phyloP scores from a whole-genome alignment of 2,329 filamentous ascomycete species.

The Cylindrodendrum hubeiense region DNA sequence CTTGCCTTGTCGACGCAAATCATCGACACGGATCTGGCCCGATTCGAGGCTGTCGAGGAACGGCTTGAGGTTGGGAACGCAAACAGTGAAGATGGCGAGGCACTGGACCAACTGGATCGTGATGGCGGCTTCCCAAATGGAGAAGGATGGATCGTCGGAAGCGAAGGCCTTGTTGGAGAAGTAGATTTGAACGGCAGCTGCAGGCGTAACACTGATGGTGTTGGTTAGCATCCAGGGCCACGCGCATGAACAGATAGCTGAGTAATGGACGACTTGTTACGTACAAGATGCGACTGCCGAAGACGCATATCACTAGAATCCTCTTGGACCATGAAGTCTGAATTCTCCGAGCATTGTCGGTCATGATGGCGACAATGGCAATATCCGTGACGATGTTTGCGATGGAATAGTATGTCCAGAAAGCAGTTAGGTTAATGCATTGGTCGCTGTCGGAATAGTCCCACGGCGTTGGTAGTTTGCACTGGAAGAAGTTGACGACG shows the following conservation, averaged over 20 bases:
- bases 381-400: constrained; percentile 48
- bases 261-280: constrained; percentile 6
- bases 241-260: neutral
- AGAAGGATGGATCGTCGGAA: constrained; percentile 39
- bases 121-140: constrained; percentile 41
- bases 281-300: constrained; percentile 47
- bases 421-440: constrained; percentile 38
- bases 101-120: constrained; percentile 45
- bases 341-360: constrained; percentile 44
- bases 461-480: constrained; percentile 43
- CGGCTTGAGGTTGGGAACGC: constrained; percentile 46
- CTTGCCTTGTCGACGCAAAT: constrained; percentile 44
- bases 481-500: constrained; percentile 45
- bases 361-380: constrained; percentile 42
- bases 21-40: constrained; percentile 46
- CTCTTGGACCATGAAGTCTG: constrained; percentile 46
- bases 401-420: constrained; percentile 46
- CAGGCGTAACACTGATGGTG: constrained; percentile 40
- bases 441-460: constrained; percentile 34
- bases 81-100: constrained; percentile 43
- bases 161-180: constrained; percentile 40
- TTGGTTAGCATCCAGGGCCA: constrained; percentile 7
- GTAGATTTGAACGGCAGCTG: constrained; percentile 43
- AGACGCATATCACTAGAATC: constrained; percentile 45
- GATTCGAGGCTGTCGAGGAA: constrained; percentile 47